Percentiles rank a stretch among this genome's conserved stretches.
Conservation (phyloP, 2,329 filamentous ascomycete genomes). For the Botrytis deweyae region DNA sequence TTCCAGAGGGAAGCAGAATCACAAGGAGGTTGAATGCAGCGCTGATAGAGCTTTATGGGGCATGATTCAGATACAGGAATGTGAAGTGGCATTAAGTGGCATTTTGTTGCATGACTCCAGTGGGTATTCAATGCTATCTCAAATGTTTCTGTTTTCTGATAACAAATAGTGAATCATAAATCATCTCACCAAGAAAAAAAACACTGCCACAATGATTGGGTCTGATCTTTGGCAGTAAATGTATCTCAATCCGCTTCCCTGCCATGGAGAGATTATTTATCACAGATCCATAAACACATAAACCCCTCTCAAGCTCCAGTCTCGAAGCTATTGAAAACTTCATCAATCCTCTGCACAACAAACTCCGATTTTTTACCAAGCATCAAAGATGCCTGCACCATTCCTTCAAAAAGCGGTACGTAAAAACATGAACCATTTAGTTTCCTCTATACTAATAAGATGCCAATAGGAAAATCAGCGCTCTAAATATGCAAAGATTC, state of each 20-base stretch:
- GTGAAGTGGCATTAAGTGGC: no score
- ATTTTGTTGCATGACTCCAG: no score
- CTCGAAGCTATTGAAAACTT: background rate
- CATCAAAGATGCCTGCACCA: background rate
- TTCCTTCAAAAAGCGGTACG: background rate
- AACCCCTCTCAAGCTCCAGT: background rate
- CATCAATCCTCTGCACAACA: background rate
- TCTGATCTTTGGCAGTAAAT: background rate
- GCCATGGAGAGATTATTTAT: background rate
- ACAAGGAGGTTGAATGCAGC: background rate
- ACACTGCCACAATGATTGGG: background rate
- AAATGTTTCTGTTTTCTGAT: accelerated
- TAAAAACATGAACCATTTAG: no score
- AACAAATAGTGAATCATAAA: background rate
- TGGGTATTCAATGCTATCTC: no score
- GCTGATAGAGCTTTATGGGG: accelerated
- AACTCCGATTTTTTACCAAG: background rate
- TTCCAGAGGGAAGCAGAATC: background rate
- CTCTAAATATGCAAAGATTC: accelerated
- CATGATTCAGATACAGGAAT: no score
- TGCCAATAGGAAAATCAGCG: background rate
- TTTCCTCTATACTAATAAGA: background rate
- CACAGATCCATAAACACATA: background rate
- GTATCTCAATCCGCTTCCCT: accelerated
- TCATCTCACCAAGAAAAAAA: background rate